Evolutionary conservation across 257 asterid genomes (phyloP).

Genomic region (Fraxinus quadrangulata): DNA sequence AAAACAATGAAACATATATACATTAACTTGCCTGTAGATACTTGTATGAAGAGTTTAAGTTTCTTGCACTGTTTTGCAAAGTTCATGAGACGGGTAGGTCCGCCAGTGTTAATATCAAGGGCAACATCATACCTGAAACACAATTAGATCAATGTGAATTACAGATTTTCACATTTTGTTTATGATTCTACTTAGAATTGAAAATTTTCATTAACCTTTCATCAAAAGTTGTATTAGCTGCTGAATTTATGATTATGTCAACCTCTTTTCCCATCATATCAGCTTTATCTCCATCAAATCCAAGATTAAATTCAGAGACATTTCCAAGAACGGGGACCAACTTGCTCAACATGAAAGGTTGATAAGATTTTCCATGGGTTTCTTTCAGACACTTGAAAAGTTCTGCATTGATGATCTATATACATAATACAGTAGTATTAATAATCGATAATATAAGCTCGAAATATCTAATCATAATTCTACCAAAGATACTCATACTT

Average conservation of each 20-base stretch:
- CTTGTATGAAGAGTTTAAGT: constrained; percentile 71
- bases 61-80: constrained; percentile 77
- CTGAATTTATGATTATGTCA: constrained; percentile 78
- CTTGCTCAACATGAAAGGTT: constrained; percentile 79
- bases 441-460: neutral
- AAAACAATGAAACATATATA: neutral
- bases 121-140: constrained; percentile 78
- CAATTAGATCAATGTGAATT: constrained; percentile 14
- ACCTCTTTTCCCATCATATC: constrained; percentile 55
- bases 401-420: constrained; percentile 64
- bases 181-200: neutral
- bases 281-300: constrained; percentile 62
- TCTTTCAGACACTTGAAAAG: constrained; percentile 77
- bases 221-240: constrained; percentile 89
- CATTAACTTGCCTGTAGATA: constrained; percentile 79
- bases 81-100: constrained; percentile 72
- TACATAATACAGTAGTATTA: neutral
- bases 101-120: constrained; percentile 79
- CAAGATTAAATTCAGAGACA: constrained; percentile 70
- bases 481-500: constrained; percentile 43
- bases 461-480: neutral
- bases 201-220: constrained; percentile 55
- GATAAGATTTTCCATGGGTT: constrained; percentile 74
- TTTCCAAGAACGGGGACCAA: constrained; percentile 81
- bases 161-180: neutral